Evolutionary conservation across 2,329 filamentous ascomycete genomes (phyloP).

Genomic region (Scolecobasidium constrictum): DNA sequence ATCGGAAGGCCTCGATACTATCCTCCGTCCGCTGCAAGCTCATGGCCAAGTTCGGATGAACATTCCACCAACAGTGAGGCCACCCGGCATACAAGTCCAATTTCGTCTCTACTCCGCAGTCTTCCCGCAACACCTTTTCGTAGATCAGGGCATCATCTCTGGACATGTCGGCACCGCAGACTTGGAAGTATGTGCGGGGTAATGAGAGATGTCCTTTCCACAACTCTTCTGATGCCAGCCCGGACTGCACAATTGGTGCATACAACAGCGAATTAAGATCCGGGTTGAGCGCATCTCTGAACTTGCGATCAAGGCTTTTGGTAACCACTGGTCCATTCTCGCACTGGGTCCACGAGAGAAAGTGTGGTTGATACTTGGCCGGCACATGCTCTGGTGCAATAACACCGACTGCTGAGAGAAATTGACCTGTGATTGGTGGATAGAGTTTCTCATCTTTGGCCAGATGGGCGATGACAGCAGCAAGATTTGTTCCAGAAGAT

Average conservation of each 20-base stretch:
- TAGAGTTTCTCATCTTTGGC: neutral
- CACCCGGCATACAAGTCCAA: constrained; percentile 11
- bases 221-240: neutral
- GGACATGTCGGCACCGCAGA: constrained; percentile 10
- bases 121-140: constrained; percentile 11
- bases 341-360: neutral
- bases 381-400: constrained; percentile 1
- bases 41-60: constrained; percentile 1
- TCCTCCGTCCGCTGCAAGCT: constrained; percentile 2
- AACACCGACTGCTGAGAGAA: neutral
- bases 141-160: constrained; percentile 11
- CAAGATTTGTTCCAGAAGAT: constrained; percentile 42
- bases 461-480: constrained; percentile 21
- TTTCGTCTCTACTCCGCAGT: constrained; percentile 9
- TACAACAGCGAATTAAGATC: neutral
- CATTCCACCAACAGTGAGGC: constrained; percentile 6
- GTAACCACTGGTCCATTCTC: neutral
- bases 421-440: neutral
- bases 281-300: neutral
- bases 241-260: neutral
- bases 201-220: constrained; percentile 1
- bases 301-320: constrained; percentile 3
- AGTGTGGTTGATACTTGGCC: neutral
- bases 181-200: constrained; percentile 10
- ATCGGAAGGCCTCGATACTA: constrained; percentile 3